These are phyloP conservation scores for Beauveria pseudobassiana DNA, from an alignment of 2,329 filamentous ascomycete species.

Conservation along the genomic window DNA sequence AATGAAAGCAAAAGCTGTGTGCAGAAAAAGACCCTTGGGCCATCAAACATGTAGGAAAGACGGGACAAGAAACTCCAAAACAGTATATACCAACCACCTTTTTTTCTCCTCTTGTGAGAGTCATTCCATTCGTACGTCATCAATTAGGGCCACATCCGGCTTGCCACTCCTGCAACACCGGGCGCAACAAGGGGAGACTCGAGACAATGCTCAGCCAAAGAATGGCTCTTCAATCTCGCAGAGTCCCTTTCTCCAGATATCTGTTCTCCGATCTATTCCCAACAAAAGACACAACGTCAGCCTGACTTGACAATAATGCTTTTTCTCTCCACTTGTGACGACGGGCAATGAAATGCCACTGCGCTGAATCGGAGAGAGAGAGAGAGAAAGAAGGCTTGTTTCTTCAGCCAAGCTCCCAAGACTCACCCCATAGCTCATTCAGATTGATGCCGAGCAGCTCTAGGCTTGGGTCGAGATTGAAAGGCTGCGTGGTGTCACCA, in stretches of 20 bases:
- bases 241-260: constrained; percentile 9
- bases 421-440: constrained; percentile 49
- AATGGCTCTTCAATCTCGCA: constrained; percentile 9
- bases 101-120: neutral
- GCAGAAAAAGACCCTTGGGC: neutral
- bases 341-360: neutral
- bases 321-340: neutral
- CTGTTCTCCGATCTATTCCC: constrained; percentile 7
- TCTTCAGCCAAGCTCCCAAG: constrained; percentile 33
- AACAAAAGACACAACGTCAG: constrained; percentile 3
- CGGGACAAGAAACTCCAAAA: neutral
- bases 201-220: neutral
- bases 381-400: neutral
- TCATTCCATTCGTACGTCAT: neutral
- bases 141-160: neutral
- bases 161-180: neutral
- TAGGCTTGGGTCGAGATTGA: constrained; percentile 47
- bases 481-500: constrained; percentile 26
- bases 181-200: neutral
- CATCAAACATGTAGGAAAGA: neutral
- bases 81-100: neutral
- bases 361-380: neutral
- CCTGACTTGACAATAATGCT: constrained; percentile 4
- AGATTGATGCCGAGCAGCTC: constrained; percentile 46
- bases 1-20: neutral